Conservation (phyloP, 345 rosid genomes). For the Iberis pinnata region DNA sequence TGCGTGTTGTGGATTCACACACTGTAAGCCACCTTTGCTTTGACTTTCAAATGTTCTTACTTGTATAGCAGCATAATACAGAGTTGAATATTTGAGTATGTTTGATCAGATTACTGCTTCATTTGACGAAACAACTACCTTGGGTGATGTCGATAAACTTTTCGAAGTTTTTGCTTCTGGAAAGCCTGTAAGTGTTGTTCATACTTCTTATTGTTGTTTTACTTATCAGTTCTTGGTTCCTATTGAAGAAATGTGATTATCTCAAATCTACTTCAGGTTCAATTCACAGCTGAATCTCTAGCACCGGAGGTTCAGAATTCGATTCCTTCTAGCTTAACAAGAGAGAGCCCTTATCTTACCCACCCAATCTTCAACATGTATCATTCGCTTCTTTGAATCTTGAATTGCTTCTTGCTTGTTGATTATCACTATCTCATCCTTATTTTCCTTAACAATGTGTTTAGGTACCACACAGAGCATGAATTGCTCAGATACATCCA, state of each 20-base stretch:
- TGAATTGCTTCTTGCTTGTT: constrained; percentile 15
- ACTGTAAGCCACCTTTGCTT: constrained; percentile 50
- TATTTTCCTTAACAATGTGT: constrained; percentile 12
- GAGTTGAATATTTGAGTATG: constrained; percentile 4
- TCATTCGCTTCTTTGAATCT: constrained; percentile 12
- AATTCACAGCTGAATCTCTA: constrained; percentile 76
- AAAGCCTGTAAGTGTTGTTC: constrained; percentile 57
- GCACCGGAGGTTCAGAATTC: constrained; percentile 68
- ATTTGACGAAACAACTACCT: constrained; percentile 90
- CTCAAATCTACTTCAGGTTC: constrained; percentile 42
- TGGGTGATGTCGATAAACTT: constrained; percentile 87
- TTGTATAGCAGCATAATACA: background rate
- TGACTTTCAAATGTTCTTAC: background rate
- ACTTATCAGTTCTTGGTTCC: background rate
- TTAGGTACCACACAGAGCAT: constrained; percentile 89
- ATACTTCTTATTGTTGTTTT: constrained; percentile 12
- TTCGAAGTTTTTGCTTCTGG: constrained; percentile 69
- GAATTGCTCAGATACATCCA: constrained; percentile 84
- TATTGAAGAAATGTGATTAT: constrained; percentile 15
- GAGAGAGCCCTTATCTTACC: constrained; percentile 74
- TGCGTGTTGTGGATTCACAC: constrained; percentile 71
- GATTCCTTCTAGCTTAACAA: constrained; percentile 61
- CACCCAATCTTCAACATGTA: constrained; percentile 89
- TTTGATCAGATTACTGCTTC: constrained; percentile 69
- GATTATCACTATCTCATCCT: constrained; percentile 23